phyloP scores from a whole-genome alignment of 768 basidiomycete species.

The Serendipita sp. region DNA sequence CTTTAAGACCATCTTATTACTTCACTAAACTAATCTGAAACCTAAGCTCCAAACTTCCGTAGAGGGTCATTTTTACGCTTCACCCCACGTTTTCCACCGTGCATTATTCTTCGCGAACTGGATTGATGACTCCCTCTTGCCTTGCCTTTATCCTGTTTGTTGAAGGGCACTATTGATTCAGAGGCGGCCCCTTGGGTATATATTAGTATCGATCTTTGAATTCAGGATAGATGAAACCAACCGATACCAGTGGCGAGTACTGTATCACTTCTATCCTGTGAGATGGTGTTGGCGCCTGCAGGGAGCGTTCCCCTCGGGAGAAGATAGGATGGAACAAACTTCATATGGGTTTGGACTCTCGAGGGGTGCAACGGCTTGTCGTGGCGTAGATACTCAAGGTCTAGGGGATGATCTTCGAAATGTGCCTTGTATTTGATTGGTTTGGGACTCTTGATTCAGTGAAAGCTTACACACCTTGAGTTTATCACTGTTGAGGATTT shows the following conservation, averaged over 20 bases:
- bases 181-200: not conserved
- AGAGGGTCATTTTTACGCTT: conserved; percentile 71
- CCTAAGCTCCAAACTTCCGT: conserved; percentile 40
- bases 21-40: not conserved
- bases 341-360: conserved; percentile 84
- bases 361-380: conserved; percentile 89
- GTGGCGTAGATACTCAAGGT: conserved; percentile 82
- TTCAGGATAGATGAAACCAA: too few relatives aligned
- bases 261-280: not conserved
- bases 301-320: conserved; percentile 66
- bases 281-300: conserved; percentile 11
- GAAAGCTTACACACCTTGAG: conserved; percentile 52
- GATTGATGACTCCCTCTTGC: conserved; percentile 37
- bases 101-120: conserved; percentile 25
- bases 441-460: not conserved
- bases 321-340: conserved; percentile 86
- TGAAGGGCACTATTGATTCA: conserved; percentile 54
- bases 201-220: not conserved
- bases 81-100: conserved; percentile 23
- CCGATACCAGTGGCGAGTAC: conserved; percentile 1
- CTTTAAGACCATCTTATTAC: not conserved
- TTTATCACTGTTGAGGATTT: conserved; percentile 90
- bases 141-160: conserved; percentile 29
- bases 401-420: conserved; percentile 92
- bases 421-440: conserved; percentile 49